A percentile compares a stretch with the other conserved stretches of the same genome.
Conservation (phyloP, 495 filamentous ascomycete species). For the Podospora pseudocomata region DNA sequence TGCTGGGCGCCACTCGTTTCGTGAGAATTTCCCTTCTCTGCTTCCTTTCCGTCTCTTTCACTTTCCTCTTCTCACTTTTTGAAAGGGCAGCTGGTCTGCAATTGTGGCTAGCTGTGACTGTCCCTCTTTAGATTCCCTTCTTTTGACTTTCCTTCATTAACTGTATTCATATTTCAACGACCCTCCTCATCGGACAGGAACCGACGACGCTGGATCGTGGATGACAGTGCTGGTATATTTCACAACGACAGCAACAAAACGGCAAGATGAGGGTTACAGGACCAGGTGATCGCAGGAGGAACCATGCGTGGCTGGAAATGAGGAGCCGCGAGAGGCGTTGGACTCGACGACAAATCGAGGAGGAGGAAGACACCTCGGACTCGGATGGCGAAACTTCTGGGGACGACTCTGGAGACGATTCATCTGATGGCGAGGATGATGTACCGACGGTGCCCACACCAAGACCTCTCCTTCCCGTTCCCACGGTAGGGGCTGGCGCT, state of each 20-base stretch:
- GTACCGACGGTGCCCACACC: background rate
- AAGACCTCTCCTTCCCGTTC: background rate
- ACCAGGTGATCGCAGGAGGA: slow-evolving; percentile 20
- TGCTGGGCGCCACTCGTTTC: slow-evolving; percentile 9
- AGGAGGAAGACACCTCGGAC: slow-evolving; percentile 8
- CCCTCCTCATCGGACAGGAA: slow-evolving; percentile 15
- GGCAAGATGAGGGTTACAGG: slow-evolving; percentile 20
- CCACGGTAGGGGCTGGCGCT: background rate
- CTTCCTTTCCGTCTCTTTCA: slow-evolving; percentile 4
- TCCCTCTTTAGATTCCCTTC: slow-evolving; percentile 1
- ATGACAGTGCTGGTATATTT: background rate
- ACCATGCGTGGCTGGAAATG: slow-evolving; percentile 22
- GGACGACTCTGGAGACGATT: slow-evolving; percentile 5
- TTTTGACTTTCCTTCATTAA: slow-evolving; percentile 5
- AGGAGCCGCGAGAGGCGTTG: slow-evolving; percentile 13
- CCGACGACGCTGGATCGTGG: slow-evolving; percentile 3
- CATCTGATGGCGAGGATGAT: background rate
- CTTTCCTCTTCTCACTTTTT: slow-evolving; percentile 3
- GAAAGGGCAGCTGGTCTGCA: slow-evolving; percentile 23
- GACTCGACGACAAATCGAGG: slow-evolving; percentile 12
- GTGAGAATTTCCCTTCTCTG: slow-evolving; percentile 11
- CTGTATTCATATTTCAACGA: background rate
- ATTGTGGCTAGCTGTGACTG: slow-evolving; percentile 13
- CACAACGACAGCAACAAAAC: background rate
- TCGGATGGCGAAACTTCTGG: slow-evolving; percentile 1